phyloP scores from a whole-genome alignment of 192 early-diverging fungal genomes.

The Gonapodya prolifera region DNA sequence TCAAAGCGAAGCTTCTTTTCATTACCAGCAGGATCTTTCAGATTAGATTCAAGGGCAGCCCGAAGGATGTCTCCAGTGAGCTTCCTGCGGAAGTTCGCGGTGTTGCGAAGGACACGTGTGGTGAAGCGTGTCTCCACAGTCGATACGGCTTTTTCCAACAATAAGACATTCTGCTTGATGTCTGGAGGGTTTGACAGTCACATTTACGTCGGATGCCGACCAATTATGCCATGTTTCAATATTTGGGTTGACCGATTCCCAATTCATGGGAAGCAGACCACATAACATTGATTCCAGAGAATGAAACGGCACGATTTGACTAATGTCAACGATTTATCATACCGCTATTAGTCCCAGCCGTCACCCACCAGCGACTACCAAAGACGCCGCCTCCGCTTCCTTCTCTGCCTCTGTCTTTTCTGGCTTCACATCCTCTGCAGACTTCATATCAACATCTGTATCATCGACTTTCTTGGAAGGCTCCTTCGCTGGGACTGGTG shows the following conservation, averaged over 20 bases:
- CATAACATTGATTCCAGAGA: conserved; percentile 9
- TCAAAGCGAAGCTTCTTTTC: not conserved
- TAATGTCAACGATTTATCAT: not conserved
- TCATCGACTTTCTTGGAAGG: not conserved
- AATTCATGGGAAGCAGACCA: not conserved
- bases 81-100: conserved; percentile 66
- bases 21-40: not conserved
- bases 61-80: conserved; percentile 51
- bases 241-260: not conserved
- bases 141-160: conserved; percentile 71
- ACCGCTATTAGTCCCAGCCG: not conserved
- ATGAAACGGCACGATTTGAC: not conserved
- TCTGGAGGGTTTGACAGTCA: conserved; percentile 37
- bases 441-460: not conserved
- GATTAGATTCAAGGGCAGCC: not conserved
- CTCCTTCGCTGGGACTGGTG: not conserved
- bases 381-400: conserved; percentile 10
- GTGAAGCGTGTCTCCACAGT: conserved; percentile 78
- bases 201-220: not conserved
- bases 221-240: not conserved
- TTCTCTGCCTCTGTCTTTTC: conserved; percentile 17
- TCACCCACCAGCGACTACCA: conserved; percentile 12
- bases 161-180: conserved; percentile 68
- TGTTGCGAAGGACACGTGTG: conserved; percentile 73
- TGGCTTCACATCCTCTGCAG: not conserved